phyloP scores from a whole-genome alignment of 2,329 filamentous ascomycete species.

The Nothomitra cinnamomea region DNA sequence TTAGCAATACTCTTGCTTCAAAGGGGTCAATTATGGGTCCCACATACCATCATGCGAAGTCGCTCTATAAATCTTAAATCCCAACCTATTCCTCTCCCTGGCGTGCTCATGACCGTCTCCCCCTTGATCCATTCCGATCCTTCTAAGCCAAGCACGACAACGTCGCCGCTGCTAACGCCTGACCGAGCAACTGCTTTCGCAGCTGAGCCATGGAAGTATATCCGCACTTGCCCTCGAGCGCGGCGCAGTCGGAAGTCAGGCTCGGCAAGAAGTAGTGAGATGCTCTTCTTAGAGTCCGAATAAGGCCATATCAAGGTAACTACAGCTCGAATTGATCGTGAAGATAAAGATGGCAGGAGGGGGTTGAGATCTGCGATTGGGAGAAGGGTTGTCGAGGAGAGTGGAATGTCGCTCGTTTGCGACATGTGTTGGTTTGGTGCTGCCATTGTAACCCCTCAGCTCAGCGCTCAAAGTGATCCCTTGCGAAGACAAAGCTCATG shows the following conservation, averaged over 20 bases:
- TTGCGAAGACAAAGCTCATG: neutral
- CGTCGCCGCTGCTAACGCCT: constrained; percentile 62
- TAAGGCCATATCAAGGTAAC: constrained; percentile 87
- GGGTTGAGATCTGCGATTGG: constrained; percentile 3
- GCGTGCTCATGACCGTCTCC: constrained; percentile 33
- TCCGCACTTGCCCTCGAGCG: constrained; percentile 62
- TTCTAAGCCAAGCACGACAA: constrained; percentile 48
- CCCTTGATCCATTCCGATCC: constrained; percentile 48
- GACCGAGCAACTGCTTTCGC: constrained; percentile 52
- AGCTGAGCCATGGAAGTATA: constrained; percentile 53
- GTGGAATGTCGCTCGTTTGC: neutral
- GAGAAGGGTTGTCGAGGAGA: neutral
- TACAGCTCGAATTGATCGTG: constrained; percentile 40
- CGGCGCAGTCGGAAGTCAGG: constrained; percentile 67
- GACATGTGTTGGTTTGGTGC: neutral
- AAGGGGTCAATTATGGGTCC: constrained; percentile 13
- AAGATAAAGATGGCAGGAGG: neutral
- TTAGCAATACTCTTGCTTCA: constrained; percentile 11
- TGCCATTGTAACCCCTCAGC: neutral
- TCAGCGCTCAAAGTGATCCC: neutral
- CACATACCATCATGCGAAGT: constrained; percentile 23
- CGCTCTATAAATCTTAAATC: constrained; percentile 34
- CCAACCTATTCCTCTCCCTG: constrained; percentile 38
- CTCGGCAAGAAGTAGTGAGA: constrained; percentile 70
- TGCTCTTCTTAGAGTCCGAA: constrained; percentile 54